Evolutionary conservation across 2,329 filamentous ascomycete species (phyloP).

Genomic region (Pseudogymnoascus sp.): DNA sequence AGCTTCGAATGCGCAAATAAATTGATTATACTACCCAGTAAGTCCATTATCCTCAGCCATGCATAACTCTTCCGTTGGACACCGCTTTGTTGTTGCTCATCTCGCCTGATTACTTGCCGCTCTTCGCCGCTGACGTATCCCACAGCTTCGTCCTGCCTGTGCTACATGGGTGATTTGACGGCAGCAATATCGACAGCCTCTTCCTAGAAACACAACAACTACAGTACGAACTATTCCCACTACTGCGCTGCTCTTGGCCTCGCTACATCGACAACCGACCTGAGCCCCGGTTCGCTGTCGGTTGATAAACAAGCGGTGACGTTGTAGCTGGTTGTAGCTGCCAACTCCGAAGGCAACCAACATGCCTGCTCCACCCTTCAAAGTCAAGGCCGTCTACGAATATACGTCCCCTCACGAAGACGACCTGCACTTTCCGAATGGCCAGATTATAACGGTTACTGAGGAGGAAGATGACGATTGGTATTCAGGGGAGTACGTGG

Average conservation of each 20-base stretch:
- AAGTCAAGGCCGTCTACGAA: constrained; percentile 92
- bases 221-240: not conserved
- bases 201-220: not conserved
- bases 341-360: constrained; percentile 26
- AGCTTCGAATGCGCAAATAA: not conserved
- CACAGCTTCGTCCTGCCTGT: constrained; percentile 4
- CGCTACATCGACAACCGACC: constrained; percentile 5
- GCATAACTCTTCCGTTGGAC: not conserved
- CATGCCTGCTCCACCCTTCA: constrained; percentile 71
- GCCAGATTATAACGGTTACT: constrained; percentile 89
- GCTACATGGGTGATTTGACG: constrained; percentile 6
- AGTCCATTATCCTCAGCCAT: not conserved
- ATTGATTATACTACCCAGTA: not conserved
- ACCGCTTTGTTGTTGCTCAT: not conserved
- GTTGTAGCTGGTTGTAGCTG: constrained; percentile 5
- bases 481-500: constrained; percentile 83
- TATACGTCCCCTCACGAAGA: constrained; percentile 91
- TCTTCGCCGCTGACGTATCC: constrained; percentile 8
- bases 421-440: constrained; percentile 77
- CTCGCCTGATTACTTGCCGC: constrained; percentile 1
- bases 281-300: constrained; percentile 1
- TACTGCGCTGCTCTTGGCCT: not conserved
- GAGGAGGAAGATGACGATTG: constrained; percentile 90
- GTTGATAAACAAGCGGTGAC: constrained; percentile 10
- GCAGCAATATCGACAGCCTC: not conserved